These are phyloP conservation scores for Sclerotinia sclerotiorum DNA, from an alignment of 2,329 filamentous ascomycete genomes.

Conservation along the genomic window DNA sequence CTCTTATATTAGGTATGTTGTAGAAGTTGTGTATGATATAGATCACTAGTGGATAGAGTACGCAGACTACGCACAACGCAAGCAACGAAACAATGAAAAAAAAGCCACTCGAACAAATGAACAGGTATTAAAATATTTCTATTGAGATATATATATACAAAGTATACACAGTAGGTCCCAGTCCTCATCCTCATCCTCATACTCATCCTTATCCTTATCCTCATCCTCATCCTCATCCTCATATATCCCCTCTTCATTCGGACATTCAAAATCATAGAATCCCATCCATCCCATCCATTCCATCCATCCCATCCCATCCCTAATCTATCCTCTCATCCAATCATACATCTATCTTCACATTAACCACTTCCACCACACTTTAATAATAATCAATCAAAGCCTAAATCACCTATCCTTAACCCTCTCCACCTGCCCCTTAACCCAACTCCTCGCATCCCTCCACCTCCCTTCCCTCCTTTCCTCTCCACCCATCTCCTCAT, in stretches of 20 bases:
- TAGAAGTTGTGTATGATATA: too few species aligned
- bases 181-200: too few species aligned
- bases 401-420: not conserved
- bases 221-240: not conserved
- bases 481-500: not conserved
- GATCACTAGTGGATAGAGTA: too few species aligned
- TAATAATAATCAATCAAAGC: too few species aligned
- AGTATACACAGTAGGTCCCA: too few species aligned
- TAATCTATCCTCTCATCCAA: not conserved
- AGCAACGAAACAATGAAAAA: too few species aligned
- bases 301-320: not conserved
- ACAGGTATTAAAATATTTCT: too few species aligned
- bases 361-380: not conserved
- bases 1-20: too few species aligned
- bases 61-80: too few species aligned
- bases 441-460: constrained; percentile 13
- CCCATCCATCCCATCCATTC: not conserved
- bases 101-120: too few species aligned
- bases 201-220: too few species aligned
- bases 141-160: too few species aligned
- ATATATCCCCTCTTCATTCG: not conserved
- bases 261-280: not conserved
- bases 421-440: constrained; percentile 3
- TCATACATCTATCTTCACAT: not conserved
- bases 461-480: constrained; percentile 6